Conservation (phyloP, 31 red algal genomes). For the Endocladia muricata region DNA sequence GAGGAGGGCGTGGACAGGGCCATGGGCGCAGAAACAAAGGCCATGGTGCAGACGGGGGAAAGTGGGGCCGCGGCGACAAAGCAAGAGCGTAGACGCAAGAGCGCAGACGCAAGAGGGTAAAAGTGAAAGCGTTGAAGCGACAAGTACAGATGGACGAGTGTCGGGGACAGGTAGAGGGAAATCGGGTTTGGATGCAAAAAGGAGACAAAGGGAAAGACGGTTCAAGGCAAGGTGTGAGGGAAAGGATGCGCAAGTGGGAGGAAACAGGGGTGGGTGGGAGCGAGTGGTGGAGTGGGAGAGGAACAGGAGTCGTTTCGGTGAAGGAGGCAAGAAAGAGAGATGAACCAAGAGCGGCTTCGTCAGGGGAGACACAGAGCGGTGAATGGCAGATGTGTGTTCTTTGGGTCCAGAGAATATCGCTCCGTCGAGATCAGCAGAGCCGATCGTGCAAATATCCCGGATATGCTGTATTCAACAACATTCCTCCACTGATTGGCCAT, state of each 20-base stretch:
- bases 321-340: no score
- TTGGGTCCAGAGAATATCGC: no score
- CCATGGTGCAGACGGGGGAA: constrained; percentile 21
- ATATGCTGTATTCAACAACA: no score
- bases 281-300: background rate
- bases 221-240: background rate
- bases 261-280: background rate
- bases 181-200: background rate
- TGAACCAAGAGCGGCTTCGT: no score
- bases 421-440: no score
- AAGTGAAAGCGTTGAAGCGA: background rate
- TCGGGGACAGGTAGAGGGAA: no score
- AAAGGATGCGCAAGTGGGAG: background rate
- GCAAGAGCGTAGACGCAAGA: background rate
- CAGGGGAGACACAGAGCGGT: no score
- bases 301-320: background rate
- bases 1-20: background rate
- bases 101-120: background rate
- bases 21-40: background rate
- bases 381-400: no score
- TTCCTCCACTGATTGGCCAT: no score
- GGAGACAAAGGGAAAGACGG: background rate
- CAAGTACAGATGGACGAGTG: background rate
- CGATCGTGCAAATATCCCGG: no score
- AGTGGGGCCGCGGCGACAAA: constrained; percentile 3